Evolutionary conservation across 1,139 yeast genomes (phyloP).

Genomic region (Taphrina flavorubra): DNA sequence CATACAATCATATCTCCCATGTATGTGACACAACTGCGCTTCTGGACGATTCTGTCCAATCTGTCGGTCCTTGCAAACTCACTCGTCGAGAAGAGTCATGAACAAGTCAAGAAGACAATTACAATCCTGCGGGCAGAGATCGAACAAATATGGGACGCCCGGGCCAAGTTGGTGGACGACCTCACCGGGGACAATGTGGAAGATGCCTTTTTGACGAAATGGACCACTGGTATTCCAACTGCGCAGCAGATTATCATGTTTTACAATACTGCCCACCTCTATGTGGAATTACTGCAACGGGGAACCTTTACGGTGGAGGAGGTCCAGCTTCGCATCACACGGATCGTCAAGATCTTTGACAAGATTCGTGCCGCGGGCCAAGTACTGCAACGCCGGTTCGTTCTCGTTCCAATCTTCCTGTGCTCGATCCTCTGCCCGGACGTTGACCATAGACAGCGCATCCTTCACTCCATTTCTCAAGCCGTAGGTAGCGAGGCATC

Average conservation of each 20-base stretch:
- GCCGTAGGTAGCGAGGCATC: slow-evolving; percentile 28
- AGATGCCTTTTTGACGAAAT: slow-evolving; percentile 29
- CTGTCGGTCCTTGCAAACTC: slow-evolving; percentile 28
- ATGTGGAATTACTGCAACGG: slow-evolving; percentile 20
- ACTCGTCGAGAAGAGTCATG: neutral
- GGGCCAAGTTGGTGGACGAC: slow-evolving; percentile 34
- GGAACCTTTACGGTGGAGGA: slow-evolving; percentile 7
- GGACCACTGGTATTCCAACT: slow-evolving; percentile 32
- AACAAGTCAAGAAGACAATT: neutral
- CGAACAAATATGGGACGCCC: slow-evolving; percentile 26
- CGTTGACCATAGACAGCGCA: slow-evolving; percentile 6
- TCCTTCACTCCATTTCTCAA: slow-evolving; percentile 13
- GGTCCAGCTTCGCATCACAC: slow-evolving; percentile 6
- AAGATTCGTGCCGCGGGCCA: slow-evolving; percentile 16
- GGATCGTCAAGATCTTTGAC: slow-evolving; percentile 29
- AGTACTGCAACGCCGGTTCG: slow-evolving; percentile 21
- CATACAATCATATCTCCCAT: slow-evolving; percentile 37
- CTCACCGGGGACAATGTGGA: slow-evolving; percentile 27
- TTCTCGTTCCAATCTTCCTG: slow-evolving; percentile 38
- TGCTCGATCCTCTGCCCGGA: slow-evolving; percentile 31
- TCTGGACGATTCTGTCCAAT: slow-evolving; percentile 15
- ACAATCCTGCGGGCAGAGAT: slow-evolving; percentile 7
- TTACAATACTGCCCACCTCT: slow-evolving; percentile 21
- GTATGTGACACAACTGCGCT: slow-evolving; percentile 13
- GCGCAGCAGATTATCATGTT: slow-evolving; percentile 25